Base-by-base conservation (phyloP, 495 filamentous ascomycete species). In the Gamarada debralockiae region DNA sequence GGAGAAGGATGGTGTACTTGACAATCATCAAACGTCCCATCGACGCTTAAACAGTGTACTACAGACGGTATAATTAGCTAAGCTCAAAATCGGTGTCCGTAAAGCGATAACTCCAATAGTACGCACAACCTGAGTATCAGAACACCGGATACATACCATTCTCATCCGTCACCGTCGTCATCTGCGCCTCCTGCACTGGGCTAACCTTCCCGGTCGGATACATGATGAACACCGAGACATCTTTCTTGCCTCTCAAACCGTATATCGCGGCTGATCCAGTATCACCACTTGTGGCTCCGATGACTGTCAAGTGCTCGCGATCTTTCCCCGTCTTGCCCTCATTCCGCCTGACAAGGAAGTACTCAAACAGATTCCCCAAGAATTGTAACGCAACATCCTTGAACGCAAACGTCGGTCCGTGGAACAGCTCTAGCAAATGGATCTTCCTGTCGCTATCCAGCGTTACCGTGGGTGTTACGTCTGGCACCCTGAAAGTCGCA, bases 341-440 rank as follows among this genome's bases (percentile, higher is more conserved):
- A 58, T 98, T 98, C 67, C 84, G 82, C 27, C 91, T 76, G 8
- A 89, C 79, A 2, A 98, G 78, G 68, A 98, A 92, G 65, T 92
- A 98, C 70, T 98, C 93, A 64, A 98, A 96, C 10, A 97, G 75
- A 63, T 98, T 97, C 20, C 93, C 93, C 7, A 98, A 72, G 59
- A 95, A 89, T 60, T 96, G 90, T 22, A 40, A 68, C 3, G 92
- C 92, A 14, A 86, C 86, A 63, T 95, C 92, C 70, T 97, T 97
- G 76, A 96, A 97, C 4, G 92, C 81, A 60, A 84, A 95, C n/a
- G 81, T 97, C 1, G 90, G 92, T n/a, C 93, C 93, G 65, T 97
- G 92, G 78, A 97, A 98, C 10, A 98, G 83, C 69, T 98, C 93
- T 10, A 97, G 82, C 9, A 97, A 70, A 64, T 95, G 77, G 6